Base-by-base conservation (phyloP, 1,284 basidiomycete species). In the Ustilago bromivora region DNA sequence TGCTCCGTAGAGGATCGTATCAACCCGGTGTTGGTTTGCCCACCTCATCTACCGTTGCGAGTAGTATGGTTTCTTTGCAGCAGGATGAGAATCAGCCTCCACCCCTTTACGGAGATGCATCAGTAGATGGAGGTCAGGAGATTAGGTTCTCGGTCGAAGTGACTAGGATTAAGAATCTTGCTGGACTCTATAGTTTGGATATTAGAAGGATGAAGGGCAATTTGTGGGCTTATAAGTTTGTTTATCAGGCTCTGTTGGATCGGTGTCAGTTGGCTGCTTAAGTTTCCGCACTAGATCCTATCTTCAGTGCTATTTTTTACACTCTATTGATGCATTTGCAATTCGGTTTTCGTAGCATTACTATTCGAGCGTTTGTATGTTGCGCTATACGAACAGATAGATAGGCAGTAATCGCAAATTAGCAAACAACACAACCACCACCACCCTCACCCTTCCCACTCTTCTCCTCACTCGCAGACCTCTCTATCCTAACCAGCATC, bases 131-230 rank as follows among this genome's bases (percentile, higher is more conserved):
- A 28, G 84, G 84, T 3, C 84, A 85, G 34, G 84, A 85, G 64
- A 79, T 85, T 31, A 80, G 83, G 17, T 85, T 85, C 60, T 75
- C 72, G n/a, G 83, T 85, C 28, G 83, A 84, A 62, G 68, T 85
- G n/a, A 84, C 84, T 9, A 57, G 76, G 38, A 82, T 85, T 66
- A 80, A 83, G 67, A 84, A 83, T 41, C 60, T 85, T 47, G 66
- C 76, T 8, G 84, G 84, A 1, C 69, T 85, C 34, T 85, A 85
- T 79, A 83, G 81, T 66, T 55, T 85, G 23, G 84, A 85, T 57
- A 84, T 85, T 47, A 74, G 84, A 12, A 67, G 83, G 35, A 79
- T 85, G 77, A 83, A 84, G 68, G 84, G 84, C 51, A 84, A 85
- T 52, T 47, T 83, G 13, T 84, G 81, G 78, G 76, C 81, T 7